Conservation (phyloP, 2,329 filamentous ascomycete species). For the Sporothrix sp. region DNA sequence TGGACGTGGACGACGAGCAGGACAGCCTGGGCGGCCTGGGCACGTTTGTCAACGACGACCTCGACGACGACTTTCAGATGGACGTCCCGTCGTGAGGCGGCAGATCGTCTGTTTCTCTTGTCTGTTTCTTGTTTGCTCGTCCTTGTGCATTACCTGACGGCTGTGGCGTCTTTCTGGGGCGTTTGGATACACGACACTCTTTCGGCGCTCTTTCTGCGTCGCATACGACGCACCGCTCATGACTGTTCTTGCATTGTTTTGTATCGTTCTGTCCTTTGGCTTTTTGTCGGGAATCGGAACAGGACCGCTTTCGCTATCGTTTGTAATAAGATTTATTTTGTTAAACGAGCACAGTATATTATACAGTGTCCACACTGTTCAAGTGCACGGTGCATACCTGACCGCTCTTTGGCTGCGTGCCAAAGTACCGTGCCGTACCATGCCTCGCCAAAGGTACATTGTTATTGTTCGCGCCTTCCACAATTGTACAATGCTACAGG, state of each 20-base stretch:
- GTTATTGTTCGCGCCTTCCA: constrained; percentile 1
- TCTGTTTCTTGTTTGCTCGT: neutral
- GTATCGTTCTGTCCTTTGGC: too few relatives aligned
- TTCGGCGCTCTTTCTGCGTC: too few relatives aligned
- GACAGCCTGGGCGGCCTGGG: constrained; percentile 29
- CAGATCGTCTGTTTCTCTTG: neutral
- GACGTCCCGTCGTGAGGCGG: constrained; percentile 28
- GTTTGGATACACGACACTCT: too few relatives aligned
- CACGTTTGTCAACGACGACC: constrained; percentile 29
- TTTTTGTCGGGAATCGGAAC: too few relatives aligned
- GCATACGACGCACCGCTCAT: too few relatives aligned
- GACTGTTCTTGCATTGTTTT: too few relatives aligned
- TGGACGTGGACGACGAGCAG: constrained; percentile 34
- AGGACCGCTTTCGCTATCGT: neutral
- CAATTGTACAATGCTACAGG: neutral
- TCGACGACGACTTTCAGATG: constrained; percentile 49
- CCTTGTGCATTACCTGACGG: neutral
- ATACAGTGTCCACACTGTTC: neutral
- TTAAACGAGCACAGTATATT: neutral
- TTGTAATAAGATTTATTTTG: constrained; percentile 4
- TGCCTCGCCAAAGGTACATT: neutral
- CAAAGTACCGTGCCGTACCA: neutral
- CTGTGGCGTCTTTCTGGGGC: neutral
- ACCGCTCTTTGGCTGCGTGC: constrained; percentile 6
- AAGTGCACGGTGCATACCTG: too few relatives aligned